A percentile compares a stretch with the other conserved stretches of the same genome.
Conservation (phyloP, 2,329 filamentous ascomycete genomes). For the Colletotrichum euphorbiae region DNA sequence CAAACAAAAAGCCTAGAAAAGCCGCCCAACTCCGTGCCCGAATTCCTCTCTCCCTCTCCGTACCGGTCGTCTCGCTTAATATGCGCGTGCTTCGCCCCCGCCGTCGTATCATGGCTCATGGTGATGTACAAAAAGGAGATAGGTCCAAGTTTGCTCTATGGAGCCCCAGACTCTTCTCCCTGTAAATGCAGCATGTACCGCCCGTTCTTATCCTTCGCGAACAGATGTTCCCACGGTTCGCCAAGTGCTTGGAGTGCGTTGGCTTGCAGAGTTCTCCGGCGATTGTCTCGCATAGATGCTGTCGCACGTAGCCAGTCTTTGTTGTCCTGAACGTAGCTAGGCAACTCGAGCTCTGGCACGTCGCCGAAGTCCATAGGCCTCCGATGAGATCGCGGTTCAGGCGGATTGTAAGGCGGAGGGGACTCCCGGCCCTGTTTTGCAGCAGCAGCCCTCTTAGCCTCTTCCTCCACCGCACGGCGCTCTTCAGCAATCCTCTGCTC, state of each 20-base stretch:
- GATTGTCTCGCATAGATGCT: conserved; percentile 51
- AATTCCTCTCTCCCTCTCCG: too few species aligned
- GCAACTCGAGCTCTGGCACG: conserved; percentile 54
- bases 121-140: not conserved
- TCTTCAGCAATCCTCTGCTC: conserved; percentile 45
- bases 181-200: not conserved
- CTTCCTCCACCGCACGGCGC: conserved; percentile 4
- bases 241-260: conserved; percentile 8
- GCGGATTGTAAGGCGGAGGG: conserved; percentile 39
- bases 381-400: conserved; percentile 46
- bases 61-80: not conserved
- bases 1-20: too few species aligned
- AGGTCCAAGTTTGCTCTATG: not conserved
- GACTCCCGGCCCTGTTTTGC: conserved; percentile 1
- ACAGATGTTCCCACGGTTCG: conserved; percentile 25
- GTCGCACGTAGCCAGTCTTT: conserved; percentile 58
- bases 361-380: conserved; percentile 52
- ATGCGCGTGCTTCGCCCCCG: not conserved
- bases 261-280: conserved; percentile 40
- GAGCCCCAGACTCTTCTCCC: not conserved
- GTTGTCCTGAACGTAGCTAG: conserved; percentile 57
- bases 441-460: not conserved
- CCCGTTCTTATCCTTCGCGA: not conserved
- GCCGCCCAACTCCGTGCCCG: too few species aligned
- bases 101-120: not conserved